Percentiles rank a stretch among this genome's conserved stretches.
Evolutionary conservation across 106 monocot species (phyloP).

Genomic region (Dioscorea alata): DNA sequence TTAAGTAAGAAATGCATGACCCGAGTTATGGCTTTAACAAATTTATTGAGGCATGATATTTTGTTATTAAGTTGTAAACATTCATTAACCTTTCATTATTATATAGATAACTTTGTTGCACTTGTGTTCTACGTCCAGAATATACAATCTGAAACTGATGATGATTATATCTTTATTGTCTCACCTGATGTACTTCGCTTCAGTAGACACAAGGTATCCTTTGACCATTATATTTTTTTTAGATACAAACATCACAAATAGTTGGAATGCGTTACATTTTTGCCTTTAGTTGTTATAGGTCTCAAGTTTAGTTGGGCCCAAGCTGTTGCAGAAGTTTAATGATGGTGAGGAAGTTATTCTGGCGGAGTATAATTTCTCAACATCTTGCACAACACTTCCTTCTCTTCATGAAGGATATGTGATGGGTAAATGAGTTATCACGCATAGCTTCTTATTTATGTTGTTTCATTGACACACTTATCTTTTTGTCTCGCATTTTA

Average conservation of each 20-base stretch:
- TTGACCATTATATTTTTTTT: background rate
- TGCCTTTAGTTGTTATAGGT: constrained; percentile 28
- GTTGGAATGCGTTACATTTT: too few species aligned
- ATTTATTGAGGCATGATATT: too few species aligned
- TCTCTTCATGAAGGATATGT: constrained; percentile 63
- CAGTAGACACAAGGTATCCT: constrained; percentile 61
- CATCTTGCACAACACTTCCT: constrained; percentile 59
- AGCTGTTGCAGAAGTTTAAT: constrained; percentile 28
- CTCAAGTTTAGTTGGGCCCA: constrained; percentile 32
- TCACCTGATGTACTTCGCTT: constrained; percentile 76
- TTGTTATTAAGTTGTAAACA: too few species aligned
- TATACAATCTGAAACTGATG: constrained; percentile 52
- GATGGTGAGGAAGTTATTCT: constrained; percentile 34
- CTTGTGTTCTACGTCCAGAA: constrained; percentile 18
- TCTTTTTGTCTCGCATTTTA: background rate
- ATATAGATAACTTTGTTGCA: background rate
- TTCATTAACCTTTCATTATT: too few species aligned
- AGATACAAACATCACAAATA: too few species aligned
- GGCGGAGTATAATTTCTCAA: constrained; percentile 24
- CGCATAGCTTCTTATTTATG: background rate
- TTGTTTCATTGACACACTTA: background rate
- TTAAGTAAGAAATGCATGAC: too few species aligned
- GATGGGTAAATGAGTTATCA: constrained; percentile 38
- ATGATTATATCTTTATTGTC: constrained; percentile 53
- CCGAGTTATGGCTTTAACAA: too few species aligned